A percentile compares a stretch with the other conserved stretches of the same genome.
phyloP scores from a whole-genome alignment of 1,284 basidiomycete genomes.

The Pseudozyma sp. region DNA sequence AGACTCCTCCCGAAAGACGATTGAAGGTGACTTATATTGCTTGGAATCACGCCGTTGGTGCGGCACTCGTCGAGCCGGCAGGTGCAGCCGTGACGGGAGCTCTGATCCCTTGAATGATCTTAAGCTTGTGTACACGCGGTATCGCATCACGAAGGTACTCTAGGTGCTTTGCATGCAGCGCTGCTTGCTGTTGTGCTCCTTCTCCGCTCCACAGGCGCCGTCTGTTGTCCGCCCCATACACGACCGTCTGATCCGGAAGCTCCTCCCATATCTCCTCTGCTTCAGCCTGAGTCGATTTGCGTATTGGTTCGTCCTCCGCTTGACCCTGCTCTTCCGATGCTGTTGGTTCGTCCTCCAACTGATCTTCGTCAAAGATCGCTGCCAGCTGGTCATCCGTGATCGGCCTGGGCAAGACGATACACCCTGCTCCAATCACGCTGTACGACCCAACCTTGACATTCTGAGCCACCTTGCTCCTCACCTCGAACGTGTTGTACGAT shows the following conservation, averaged over 20 bases:
- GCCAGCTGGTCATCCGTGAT: slow-evolving; percentile 21
- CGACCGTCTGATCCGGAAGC: slow-evolving; percentile 84
- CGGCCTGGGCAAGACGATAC: slow-evolving; percentile 65
- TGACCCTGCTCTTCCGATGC: background rate
- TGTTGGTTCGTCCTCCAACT: background rate
- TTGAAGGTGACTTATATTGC: background rate
- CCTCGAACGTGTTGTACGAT: slow-evolving; percentile 84
- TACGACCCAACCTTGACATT: slow-evolving; percentile 80
- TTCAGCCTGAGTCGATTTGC: background rate
- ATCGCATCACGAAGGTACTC: slow-evolving; percentile 82
- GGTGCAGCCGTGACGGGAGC: slow-evolving; percentile 12
- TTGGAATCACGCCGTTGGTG: slow-evolving; percentile 6
- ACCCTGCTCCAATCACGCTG: slow-evolving; percentile 84
- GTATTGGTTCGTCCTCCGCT: background rate
- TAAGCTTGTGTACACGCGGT: slow-evolving; percentile 52
- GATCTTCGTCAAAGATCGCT: slow-evolving; percentile 23
- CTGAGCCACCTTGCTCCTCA: slow-evolving; percentile 81
- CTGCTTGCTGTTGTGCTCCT: slow-evolving; percentile 83
- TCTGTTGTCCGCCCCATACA: slow-evolving; percentile 81
- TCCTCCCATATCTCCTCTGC: slow-evolving; percentile 69
- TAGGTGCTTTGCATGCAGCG: slow-evolving; percentile 84
- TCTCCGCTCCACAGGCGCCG: slow-evolving; percentile 85
- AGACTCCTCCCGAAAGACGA: too few species aligned
- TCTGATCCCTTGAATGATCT: slow-evolving; percentile 46
- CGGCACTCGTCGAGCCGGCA: background rate